phyloP scores from a whole-genome alignment of 1,284 basidiomycete species.

The Tilletia setariae region DNA sequence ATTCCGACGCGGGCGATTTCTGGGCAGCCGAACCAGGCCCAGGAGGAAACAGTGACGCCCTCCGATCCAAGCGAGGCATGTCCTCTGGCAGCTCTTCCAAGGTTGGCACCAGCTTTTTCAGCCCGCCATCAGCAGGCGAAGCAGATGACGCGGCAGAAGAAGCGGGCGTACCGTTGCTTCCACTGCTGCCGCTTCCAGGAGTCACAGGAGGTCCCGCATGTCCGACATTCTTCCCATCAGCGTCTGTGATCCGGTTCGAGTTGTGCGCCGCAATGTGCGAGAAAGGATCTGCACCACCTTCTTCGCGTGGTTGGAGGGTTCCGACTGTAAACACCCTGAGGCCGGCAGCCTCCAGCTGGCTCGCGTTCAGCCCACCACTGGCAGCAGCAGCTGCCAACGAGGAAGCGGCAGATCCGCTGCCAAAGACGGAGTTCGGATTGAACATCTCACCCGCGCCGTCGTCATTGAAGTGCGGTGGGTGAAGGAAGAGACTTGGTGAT shows the following conservation, averaged over 20 bases:
- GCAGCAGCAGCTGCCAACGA: constrained; percentile 26
- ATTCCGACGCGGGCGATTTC: not conserved
- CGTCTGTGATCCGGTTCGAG: not conserved
- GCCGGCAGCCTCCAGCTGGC: constrained; percentile 58
- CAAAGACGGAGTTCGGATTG: constrained; percentile 24
- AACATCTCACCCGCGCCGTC: constrained; percentile 19
- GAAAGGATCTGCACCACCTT: not conserved
- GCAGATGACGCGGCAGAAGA: no score
- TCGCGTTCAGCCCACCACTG: constrained; percentile 27
- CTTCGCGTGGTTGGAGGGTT: constrained; percentile 65
- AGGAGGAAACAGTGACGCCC: not conserved
- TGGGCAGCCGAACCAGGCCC: not conserved
- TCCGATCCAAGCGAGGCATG: constrained; percentile 33
- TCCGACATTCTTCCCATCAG: not conserved
- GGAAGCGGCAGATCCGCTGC: constrained; percentile 28
- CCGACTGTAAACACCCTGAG: constrained; percentile 78
- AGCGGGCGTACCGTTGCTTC: no score
- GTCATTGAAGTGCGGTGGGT: constrained; percentile 31
- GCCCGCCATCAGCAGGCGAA: not conserved
- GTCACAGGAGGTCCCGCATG: not conserved
- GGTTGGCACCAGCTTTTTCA: constrained; percentile 18
- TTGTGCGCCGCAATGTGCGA: not conserved
- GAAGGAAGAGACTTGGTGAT: constrained; percentile 26
- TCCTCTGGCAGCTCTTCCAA: constrained; percentile 25
- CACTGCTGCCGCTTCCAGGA: not conserved